phyloP scores from a whole-genome alignment of 495 filamentous ascomycete species.

The Echria macrotheca region DNA sequence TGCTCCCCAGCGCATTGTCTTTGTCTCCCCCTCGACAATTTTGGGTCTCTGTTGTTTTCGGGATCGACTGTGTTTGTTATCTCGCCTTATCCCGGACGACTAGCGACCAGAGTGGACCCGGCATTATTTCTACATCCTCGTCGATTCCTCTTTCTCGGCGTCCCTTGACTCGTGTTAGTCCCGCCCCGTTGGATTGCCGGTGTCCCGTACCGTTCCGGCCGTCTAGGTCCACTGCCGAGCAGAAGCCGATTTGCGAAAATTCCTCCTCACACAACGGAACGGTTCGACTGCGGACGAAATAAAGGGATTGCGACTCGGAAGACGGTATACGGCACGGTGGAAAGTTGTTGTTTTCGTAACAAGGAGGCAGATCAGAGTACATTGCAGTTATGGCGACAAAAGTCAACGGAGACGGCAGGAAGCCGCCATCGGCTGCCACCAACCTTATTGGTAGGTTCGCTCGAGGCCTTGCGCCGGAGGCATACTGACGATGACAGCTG shows the following conservation, averaged over 20 bases:
- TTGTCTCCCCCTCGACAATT: background rate
- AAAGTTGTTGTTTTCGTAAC: no score
- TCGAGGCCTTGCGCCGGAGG: background rate
- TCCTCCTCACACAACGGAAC: background rate
- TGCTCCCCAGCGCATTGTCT: background rate
- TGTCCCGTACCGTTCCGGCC: background rate
- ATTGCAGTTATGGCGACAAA: constrained; percentile 35
- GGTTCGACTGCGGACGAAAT: background rate
- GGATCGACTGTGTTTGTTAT: background rate
- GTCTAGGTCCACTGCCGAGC: background rate
- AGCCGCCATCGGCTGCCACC: constrained; percentile 78
- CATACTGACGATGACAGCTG: constrained; percentile 47
- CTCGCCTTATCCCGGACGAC: background rate
- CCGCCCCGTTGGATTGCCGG: background rate
- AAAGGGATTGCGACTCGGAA: no score
- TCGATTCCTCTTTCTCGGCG: constrained; percentile 1
- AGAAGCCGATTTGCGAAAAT: background rate
- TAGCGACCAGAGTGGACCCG: background rate
- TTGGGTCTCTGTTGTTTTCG: background rate
- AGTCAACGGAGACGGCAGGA: constrained; percentile 61
- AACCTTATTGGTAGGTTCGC: constrained; percentile 78
- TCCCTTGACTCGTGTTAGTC: constrained; percentile 6
- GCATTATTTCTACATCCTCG: background rate
- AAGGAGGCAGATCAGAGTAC: no score
- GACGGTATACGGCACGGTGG: no score